Conservation (phyloP, 495 filamentous ascomycete species). For the Wilcoxina mikolae region DNA sequence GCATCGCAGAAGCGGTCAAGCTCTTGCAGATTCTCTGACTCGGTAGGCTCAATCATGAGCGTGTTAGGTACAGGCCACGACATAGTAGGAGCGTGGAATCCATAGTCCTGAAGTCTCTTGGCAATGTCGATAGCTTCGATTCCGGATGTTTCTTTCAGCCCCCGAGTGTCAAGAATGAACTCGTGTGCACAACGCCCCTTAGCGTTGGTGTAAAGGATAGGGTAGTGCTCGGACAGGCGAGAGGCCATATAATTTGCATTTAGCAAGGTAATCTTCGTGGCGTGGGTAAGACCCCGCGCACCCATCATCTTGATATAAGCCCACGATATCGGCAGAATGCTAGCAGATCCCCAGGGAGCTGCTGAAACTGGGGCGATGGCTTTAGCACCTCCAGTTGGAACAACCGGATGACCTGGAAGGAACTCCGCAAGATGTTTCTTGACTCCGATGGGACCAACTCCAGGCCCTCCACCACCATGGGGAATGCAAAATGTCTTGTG, state of each 20-base stretch:
- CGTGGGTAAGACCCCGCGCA: constrained; percentile 72
- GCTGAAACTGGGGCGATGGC: constrained; percentile 62
- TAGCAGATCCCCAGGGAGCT: constrained; percentile 80
- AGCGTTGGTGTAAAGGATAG: constrained; percentile 82
- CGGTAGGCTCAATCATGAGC: constrained; percentile 97
- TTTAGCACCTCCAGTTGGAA: constrained; percentile 48
- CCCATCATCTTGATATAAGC: constrained; percentile 97
- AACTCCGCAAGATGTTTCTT: constrained; percentile 62
- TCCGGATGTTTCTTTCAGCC: constrained; percentile 70
- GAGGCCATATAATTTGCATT: constrained; percentile 98
- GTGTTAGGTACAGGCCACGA: constrained; percentile 94
- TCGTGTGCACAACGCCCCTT: constrained; percentile 88
- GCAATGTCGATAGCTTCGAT: constrained; percentile 94
- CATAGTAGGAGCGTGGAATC: constrained; percentile 98
- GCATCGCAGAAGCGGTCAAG: constrained; percentile 91
- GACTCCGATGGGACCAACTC: constrained; percentile 90
- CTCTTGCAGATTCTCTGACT: constrained; percentile 85
- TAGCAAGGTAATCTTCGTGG: constrained; percentile 83
- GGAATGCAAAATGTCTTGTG: constrained; percentile 99
- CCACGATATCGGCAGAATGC: constrained; percentile 93
- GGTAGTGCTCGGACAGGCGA: constrained; percentile 76
- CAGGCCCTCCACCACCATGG: constrained; percentile 89
- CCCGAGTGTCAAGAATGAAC: constrained; percentile 87
- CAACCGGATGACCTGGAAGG: constrained; percentile 60
- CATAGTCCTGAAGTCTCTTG: constrained; percentile 95